phyloP scores from a whole-genome alignment of 805 yeast genomes.

The Candida quercuum region DNA sequence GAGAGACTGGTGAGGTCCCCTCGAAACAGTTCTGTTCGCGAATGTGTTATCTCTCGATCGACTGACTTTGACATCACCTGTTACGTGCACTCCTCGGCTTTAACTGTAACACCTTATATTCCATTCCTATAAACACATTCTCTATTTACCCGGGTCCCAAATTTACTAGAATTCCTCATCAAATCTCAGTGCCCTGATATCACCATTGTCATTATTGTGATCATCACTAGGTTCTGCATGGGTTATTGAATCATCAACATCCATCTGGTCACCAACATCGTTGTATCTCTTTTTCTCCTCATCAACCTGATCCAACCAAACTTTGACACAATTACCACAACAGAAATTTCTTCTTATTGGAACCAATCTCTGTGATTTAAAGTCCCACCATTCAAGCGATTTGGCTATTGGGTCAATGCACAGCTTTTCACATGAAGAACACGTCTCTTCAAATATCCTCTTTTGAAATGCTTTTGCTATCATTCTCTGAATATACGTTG shows the following conservation, averaged over 20 bases:
- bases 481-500: slow-evolving; percentile 37
- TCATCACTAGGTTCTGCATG: too few relatives aligned
- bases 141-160: too few relatives aligned
- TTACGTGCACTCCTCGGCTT: too few relatives aligned
- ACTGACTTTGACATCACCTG: too few relatives aligned
- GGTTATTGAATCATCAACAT: neutral
- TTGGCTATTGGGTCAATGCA: slow-evolving; percentile 55
- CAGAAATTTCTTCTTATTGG: slow-evolving; percentile 56
- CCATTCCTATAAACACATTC: too few relatives aligned
- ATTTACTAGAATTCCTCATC: slow-evolving; percentile 6
- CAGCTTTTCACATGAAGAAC: slow-evolving; percentile 45
- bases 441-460: slow-evolving; percentile 45
- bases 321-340: slow-evolving; percentile 39
- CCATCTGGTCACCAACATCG: neutral
- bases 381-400: slow-evolving; percentile 64
- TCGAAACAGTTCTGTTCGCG: too few relatives aligned
- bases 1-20: too few relatives aligned
- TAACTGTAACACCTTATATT: too few relatives aligned
- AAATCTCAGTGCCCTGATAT: slow-evolving; percentile 1
- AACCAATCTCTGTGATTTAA: slow-evolving; percentile 40
- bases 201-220: too few relatives aligned
- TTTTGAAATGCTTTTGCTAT: slow-evolving; percentile 49
- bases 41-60: too few relatives aligned
- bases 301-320: slow-evolving; percentile 26
- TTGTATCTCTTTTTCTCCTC: slow-evolving; percentile 1